phyloP scores from a whole-genome alignment of 169 alveolate genomes.

The Eimeria sp. region DNA sequence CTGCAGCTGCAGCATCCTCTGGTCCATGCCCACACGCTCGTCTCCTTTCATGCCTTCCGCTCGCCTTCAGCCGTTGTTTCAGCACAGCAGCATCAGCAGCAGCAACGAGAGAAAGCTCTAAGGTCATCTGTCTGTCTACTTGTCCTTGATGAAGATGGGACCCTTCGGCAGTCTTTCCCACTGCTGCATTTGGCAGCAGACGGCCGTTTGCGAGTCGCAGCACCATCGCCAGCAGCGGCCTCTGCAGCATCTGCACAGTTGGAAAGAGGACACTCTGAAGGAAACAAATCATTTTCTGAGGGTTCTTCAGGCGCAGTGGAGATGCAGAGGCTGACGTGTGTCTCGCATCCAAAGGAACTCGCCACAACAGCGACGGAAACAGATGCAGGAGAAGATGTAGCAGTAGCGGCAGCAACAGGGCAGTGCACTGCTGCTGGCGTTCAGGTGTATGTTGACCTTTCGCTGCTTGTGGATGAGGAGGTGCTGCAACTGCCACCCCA shows the following conservation, averaged over 20 bases:
- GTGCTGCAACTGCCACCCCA: constrained; percentile 82
- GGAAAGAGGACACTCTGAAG: neutral
- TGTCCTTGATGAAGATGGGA: constrained; percentile 11
- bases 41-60: constrained; percentile 54
- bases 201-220: constrained; percentile 14
- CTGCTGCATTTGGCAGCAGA: constrained; percentile 44
- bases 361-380: constrained; percentile 23
- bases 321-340: constrained; percentile 43
- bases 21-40: constrained; percentile 76
- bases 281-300: neutral
- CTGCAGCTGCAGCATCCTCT: constrained; percentile 69
- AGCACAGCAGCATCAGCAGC: constrained; percentile 21
- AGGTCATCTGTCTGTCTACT: constrained; percentile 47
- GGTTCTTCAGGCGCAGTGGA: neutral
- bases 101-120: constrained; percentile 9
- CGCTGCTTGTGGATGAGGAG: constrained; percentile 70
- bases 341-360: constrained; percentile 18
- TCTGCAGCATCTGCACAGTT: neutral
- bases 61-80: constrained; percentile 4
- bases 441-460: constrained; percentile 70
- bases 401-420: constrained; percentile 31
- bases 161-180: constrained; percentile 18
- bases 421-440: constrained; percentile 24
- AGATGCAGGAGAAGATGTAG: neutral
- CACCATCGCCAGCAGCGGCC: neutral